Evolutionary conservation across 768 basidiomycete species (phyloP).

Genomic region (Austroboletus festivus): DNA sequence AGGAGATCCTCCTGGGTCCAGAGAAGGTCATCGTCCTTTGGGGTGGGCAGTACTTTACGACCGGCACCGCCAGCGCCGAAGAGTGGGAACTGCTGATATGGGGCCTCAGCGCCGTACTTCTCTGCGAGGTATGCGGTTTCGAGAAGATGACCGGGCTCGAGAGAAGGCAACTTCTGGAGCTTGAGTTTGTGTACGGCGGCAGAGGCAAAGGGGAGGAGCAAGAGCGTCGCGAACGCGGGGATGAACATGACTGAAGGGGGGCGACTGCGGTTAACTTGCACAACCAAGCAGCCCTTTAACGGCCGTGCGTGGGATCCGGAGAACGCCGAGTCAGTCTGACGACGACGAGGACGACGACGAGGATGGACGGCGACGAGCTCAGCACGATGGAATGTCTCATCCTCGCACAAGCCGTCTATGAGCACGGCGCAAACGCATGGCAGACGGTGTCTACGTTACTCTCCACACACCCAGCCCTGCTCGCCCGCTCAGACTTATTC

Average conservation of each 20-base stretch:
- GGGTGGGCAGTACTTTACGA: constrained; percentile 50
- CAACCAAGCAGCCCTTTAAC: constrained; percentile 23
- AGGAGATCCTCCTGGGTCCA: constrained; percentile 76
- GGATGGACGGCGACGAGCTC: not conserved
- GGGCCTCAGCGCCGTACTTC: constrained; percentile 71
- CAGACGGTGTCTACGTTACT: constrained; percentile 62
- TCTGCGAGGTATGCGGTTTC: constrained; percentile 86
- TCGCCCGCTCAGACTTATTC: constrained; percentile 53
- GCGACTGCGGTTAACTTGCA: constrained; percentile 3
- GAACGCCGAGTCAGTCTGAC: constrained; percentile 13
- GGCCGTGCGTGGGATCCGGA: constrained; percentile 11
- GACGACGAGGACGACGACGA: not conserved
- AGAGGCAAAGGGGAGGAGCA: constrained; percentile 45
- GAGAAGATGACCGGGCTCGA: constrained; percentile 57
- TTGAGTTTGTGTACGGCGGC: constrained; percentile 79
- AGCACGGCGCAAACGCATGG: constrained; percentile 74
- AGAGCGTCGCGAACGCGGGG: constrained; percentile 36
- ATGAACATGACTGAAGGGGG: constrained; percentile 41
- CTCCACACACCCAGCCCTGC: constrained; percentile 64
- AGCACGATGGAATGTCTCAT: constrained; percentile 63
- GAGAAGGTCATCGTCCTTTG: constrained; percentile 58
- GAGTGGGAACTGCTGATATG: constrained; percentile 55
- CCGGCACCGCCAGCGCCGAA: constrained; percentile 74
- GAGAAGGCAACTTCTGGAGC: constrained; percentile 76
- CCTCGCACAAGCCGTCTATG: constrained; percentile 83